A percentile compares a stretch with the other conserved stretches of the same genome.
These are phyloP conservation scores for Roridomyces roridus DNA, from an alignment of 768 basidiomycete genomes.

Conservation along the genomic window DNA sequence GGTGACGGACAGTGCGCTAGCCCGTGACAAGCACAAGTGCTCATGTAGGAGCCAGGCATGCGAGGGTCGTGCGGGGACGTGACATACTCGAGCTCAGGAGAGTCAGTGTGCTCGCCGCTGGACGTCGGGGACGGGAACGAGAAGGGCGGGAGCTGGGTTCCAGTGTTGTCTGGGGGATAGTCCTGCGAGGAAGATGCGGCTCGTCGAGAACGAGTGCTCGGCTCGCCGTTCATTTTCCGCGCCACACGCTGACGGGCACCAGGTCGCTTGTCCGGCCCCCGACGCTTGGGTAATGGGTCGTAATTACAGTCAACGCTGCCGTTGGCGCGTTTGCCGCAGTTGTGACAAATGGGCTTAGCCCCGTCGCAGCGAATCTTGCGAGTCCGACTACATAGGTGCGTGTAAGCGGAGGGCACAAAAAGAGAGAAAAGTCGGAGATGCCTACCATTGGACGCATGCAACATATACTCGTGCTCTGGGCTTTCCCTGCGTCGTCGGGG, in stretches of 20 bases:
- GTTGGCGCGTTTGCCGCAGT: constrained; percentile 63
- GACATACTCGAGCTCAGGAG: constrained; percentile 10
- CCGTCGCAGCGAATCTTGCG: constrained; percentile 87
- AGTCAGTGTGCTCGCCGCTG: constrained; percentile 20
- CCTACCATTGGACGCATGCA: constrained; percentile 80
- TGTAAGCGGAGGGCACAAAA: constrained; percentile 7
- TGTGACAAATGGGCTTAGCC: constrained; percentile 76
- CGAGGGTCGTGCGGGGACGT: constrained; percentile 19
- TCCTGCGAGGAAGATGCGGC: constrained; percentile 22
- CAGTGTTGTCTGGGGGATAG: constrained; percentile 1
- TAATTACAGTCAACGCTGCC: constrained; percentile 62
- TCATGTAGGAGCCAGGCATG: constrained; percentile 1
- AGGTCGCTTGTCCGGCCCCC: constrained; percentile 82
- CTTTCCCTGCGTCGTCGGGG: constrained; percentile 82
- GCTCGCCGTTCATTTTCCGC: constrained; percentile 44
- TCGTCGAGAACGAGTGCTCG: constrained; percentile 40
- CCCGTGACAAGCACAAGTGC: constrained; percentile 37
- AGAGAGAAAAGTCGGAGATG: constrained; percentile 9
- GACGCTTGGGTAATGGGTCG: constrained; percentile 74
- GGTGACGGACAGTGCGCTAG: constrained; percentile 32
- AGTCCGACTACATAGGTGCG: constrained; percentile 61
- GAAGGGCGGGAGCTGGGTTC: constrained; percentile 11
- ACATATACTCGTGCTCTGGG: constrained; percentile 78
- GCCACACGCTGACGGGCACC: constrained; percentile 75
- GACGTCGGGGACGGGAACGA: constrained; percentile 26